A percentile compares a stretch with the other conserved stretches of the same genome.
These are phyloP conservation scores for Yamadazyma buinensis DNA, from an alignment of 1,139 yeast genomes.

Conservation along the genomic window DNA sequence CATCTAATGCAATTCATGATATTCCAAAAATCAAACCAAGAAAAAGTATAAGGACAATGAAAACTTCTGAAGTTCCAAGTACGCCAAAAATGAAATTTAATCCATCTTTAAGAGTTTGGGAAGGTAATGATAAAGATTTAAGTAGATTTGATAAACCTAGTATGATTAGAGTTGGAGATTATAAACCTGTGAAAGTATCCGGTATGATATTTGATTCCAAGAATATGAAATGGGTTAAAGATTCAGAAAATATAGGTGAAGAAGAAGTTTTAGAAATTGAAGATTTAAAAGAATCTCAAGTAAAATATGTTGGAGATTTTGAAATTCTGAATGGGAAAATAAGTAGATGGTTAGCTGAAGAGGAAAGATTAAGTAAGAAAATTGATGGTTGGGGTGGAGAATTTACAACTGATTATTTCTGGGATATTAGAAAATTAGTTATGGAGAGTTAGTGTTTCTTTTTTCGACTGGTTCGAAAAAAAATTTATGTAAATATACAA, in stretches of 20 bases:
- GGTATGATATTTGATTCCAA: slow-evolving; percentile 59
- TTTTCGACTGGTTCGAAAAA: no score
- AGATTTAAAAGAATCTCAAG: slow-evolving; percentile 33
- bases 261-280: slow-evolving; percentile 18
- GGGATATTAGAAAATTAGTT: slow-evolving; percentile 57
- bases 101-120: slow-evolving; percentile 54
- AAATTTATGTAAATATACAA: no score
- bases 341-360: slow-evolving; percentile 47
- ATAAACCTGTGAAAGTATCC: slow-evolving; percentile 15
- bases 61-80: slow-evolving; percentile 20
- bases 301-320: slow-evolving; percentile 29
- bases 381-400: slow-evolving; percentile 51
- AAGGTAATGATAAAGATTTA: slow-evolving; percentile 63
- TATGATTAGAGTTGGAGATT: slow-evolving; percentile 31
- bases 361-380: slow-evolving; percentile 45
- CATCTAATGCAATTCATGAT: slow-evolving; percentile 2
- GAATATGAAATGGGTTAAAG: slow-evolving; percentile 53
- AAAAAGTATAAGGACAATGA: neutral
- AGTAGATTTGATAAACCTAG: slow-evolving; percentile 46
- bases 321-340: slow-evolving; percentile 35
- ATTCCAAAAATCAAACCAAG: neutral
- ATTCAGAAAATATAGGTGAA: slow-evolving; percentile 41
- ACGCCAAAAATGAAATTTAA: slow-evolving; percentile 49
- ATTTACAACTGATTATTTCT: slow-evolving; percentile 38
- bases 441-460: slow-evolving; percentile 37